Evolutionary conservation across 331 rosid genomes (phyloP).

Genomic region (Acacia concinna): DNA sequence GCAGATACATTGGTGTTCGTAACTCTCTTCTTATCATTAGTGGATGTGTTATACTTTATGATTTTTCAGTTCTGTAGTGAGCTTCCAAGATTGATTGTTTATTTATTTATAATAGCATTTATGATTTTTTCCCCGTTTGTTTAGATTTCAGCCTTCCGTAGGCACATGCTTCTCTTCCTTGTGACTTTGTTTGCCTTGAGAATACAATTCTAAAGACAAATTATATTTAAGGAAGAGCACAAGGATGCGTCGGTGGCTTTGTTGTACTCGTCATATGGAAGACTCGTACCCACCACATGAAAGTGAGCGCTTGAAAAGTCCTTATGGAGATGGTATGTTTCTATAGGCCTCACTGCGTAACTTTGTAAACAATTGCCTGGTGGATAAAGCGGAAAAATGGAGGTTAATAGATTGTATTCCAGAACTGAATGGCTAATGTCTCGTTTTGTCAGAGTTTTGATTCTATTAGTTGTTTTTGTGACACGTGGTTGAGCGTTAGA

Average conservation of each 20-base stretch:
- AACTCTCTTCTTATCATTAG: not conserved
- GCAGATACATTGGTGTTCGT: not conserved
- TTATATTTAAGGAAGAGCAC: conserved; percentile 57
- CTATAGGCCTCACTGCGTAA: not conserved
- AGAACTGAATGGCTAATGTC: not conserved
- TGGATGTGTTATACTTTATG: not conserved
- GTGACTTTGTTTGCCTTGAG: conserved; percentile 55
- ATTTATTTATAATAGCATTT: not conserved
- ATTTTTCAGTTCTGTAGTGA: not conserved
- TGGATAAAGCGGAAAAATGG: not conserved
- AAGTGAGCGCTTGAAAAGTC: conserved; percentile 79
- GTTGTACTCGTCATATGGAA: conserved; percentile 77
- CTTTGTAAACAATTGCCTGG: not conserved
- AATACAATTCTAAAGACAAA: conserved; percentile 46
- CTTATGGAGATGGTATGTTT: conserved; percentile 68
- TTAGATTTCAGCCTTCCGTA: conserved; percentile 30
- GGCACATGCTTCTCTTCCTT: conserved; percentile 82
- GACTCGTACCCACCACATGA: conserved; percentile 74
- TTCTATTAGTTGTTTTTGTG: not conserved
- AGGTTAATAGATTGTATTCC: not conserved
- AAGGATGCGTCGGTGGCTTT: conserved; percentile 96
- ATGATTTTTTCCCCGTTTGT: not conserved
- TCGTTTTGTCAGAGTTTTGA: too few species aligned
- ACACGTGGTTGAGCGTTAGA: not conserved
- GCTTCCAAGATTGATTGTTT: not conserved